Evolutionary conservation across 805 yeast species (phyloP), one percentile per base, ranked within the genome.

Genomic region (Saturnispora halmiae): DNA sequence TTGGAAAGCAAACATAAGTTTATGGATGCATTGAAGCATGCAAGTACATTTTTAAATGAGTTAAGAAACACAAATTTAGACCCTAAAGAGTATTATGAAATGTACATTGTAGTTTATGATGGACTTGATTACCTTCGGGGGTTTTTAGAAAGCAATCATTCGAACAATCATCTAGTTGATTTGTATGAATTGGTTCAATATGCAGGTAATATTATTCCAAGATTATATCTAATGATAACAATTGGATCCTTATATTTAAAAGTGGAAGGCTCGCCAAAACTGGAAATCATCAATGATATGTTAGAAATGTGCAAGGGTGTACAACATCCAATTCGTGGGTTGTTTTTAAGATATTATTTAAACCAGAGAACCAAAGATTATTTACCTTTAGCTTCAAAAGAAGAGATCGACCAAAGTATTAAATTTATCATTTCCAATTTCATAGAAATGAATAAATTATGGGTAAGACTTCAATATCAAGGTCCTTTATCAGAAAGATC

Each of bases 281-380:
- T 75, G 53, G 97, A 87, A 48, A 81, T 92, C 38, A 73, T 90
- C 77, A 84, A 82, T 59, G 98, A 92, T 57, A 82, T 92, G 94
- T 80, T 90, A 53, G 98, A 92, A 60, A 92, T 92, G 98, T 81
- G 94, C 49, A 73, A 94, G 31, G 98, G 96, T 13, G 95, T 90
- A 2, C 98, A 92, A 60, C 90, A 86, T 54, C 98, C 98, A 2
- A 75, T 86, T 24, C 69, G 96, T 43, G 98, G 98, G 2, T 65
- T 92, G 46, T 92, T 92, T 58, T 64, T 92, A 52, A 69, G 98
- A 36, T 88, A 92, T 64, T 92, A 86, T 59, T 64, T 92, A 29
- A 77, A 87, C 4, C 97, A 90, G 57, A 67, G 88, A 50, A 81
- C 85, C 13, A 82, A 87, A 45, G 79, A 77, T 53, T 62, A 73